Base-by-base conservation (phyloP, 768 basidiomycete species). In the Phaffia australis region DNA sequence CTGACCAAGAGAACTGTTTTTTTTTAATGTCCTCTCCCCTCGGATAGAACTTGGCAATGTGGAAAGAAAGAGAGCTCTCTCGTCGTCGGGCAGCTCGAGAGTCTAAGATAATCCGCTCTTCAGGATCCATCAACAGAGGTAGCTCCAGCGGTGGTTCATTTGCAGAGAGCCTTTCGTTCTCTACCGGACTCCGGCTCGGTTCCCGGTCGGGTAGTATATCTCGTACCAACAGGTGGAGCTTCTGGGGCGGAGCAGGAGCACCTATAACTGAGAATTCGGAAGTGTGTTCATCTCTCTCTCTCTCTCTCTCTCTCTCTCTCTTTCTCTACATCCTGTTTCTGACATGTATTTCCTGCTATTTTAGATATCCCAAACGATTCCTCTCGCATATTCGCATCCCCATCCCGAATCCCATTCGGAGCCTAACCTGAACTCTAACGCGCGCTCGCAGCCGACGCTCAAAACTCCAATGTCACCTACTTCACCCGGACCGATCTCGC, bases 31-130 rank as follows among this genome's bases (percentile, higher is more conserved):
- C 27, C 16, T 57, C 23, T 57, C n/a, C 27, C 32, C 18, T 57
- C 7, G 27, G 11, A 32, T 56, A 64, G 63, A 64, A 54, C 19
- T 56, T 64, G 16, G 63, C 63, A 35, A 27, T 64, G 21, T 64
- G 63, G 63, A 64, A 64, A 48, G 63, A 64, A 47, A 52, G 63
- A 27, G 63, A 64, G 46, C 63, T 64, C 52, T 54, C 63, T 0
- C 35, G 48, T 21, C 52, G 63, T 42, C 63, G 63, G 15, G 63
- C 63, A 27, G 63, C 63, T 42, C 15, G 63, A 25, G 63, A 64
- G 27, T 64, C 63, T 14, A 64, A 64, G 32, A 54, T 56, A 25
- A 52, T 64, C 19, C 60, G 60, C 27, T 60, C 59, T 4, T 61
- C 60, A 50, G 60, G 60, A 19, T 61, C 60, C 0, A 27, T 51